Conservation (phyloP, 2,329 filamentous ascomycete species). For the Dactylellina sp. region DNA sequence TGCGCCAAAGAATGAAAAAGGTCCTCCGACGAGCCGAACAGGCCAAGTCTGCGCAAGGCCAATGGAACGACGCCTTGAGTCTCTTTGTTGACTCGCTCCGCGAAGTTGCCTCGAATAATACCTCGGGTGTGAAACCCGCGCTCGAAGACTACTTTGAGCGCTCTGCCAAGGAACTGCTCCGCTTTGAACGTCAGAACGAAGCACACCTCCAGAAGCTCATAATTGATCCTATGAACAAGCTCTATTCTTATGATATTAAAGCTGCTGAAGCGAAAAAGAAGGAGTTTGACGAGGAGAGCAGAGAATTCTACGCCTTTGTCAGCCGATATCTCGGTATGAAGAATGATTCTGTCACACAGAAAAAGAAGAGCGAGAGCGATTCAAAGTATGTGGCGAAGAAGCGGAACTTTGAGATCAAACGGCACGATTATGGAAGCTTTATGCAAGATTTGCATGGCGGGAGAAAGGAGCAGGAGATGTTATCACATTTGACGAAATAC, state of each 20-base stretch:
- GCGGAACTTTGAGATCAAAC: constrained; percentile 93
- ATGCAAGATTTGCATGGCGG: constrained; percentile 99
- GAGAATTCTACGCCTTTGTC: constrained; percentile 97
- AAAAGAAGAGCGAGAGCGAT: constrained; percentile 94
- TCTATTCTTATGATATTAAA: constrained; percentile 97
- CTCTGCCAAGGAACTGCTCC: constrained; percentile 88
- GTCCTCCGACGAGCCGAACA: constrained; percentile 94
- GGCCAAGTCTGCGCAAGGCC: constrained; percentile 80
- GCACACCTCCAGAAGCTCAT: constrained; percentile 88
- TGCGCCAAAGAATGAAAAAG: constrained; percentile 95
- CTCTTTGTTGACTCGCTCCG: constrained; percentile 86
- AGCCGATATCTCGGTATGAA: constrained; percentile 95
- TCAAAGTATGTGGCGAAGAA: constrained; percentile 95
- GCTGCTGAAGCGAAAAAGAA: constrained; percentile 96
- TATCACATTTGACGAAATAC: constrained; percentile 93
- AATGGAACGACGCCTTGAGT: constrained; percentile 85
- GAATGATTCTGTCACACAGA: constrained; percentile 95
- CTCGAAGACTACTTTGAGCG: constrained; percentile 98
- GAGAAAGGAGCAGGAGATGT: constrained; percentile 96
- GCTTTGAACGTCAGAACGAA: constrained; percentile 87
- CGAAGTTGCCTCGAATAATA: constrained; percentile 84
- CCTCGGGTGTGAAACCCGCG: constrained; percentile 95
- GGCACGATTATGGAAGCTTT: constrained; percentile 98
- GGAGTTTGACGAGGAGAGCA: constrained; percentile 98
- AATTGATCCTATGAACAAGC: constrained; percentile 89